phyloP scores from a whole-genome alignment of 768 basidiomycete species.

The Pisolithus marmoratus region DNA sequence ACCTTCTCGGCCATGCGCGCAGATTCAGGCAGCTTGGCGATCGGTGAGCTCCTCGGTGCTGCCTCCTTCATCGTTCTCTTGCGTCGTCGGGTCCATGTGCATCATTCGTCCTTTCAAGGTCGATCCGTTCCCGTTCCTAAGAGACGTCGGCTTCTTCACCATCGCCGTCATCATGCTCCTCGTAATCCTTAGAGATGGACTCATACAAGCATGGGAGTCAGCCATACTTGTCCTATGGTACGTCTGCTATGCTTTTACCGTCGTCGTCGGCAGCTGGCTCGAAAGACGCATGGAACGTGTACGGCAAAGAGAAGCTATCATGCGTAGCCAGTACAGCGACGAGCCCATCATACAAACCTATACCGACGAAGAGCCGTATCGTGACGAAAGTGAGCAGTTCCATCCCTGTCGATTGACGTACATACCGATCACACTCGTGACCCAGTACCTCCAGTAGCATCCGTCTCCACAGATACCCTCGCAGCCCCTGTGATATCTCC shows the following conservation, averaged over 20 bases:
- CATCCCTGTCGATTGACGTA: too few species aligned
- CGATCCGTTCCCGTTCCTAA: conserved; percentile 70
- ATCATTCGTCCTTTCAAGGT: conserved; percentile 94
- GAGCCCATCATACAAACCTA: conserved; percentile 36
- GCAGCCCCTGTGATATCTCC: conserved; percentile 25
- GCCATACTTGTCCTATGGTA: conserved; percentile 68
- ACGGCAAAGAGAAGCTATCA: conserved; percentile 42
- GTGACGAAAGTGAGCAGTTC: conserved; percentile 53
- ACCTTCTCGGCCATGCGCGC: conserved; percentile 91
- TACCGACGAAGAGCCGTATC: conserved; percentile 45
- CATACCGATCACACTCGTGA: conserved; percentile 5
- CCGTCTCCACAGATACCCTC: conserved; percentile 6
- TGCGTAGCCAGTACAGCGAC: conserved; percentile 53
- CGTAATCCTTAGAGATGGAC: conserved; percentile 69
- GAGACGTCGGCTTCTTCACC: conserved; percentile 96
- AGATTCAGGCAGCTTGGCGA: conserved; percentile 80
- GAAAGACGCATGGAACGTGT: conserved; percentile 46
- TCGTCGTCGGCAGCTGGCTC: conserved; percentile 78
- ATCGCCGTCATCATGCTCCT: conserved; percentile 73
- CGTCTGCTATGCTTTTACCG: conserved; percentile 66
- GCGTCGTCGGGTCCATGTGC: conserved; percentile 97
- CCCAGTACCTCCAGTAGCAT: conserved; percentile 6
- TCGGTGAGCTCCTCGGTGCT: conserved; percentile 93
- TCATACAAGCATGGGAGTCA: conserved; percentile 70
- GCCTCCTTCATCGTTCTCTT: conserved; percentile 94